phyloP scores from a whole-genome alignment of 164 flowering plant genomes.

The Kingdonia uniflora region DNA sequence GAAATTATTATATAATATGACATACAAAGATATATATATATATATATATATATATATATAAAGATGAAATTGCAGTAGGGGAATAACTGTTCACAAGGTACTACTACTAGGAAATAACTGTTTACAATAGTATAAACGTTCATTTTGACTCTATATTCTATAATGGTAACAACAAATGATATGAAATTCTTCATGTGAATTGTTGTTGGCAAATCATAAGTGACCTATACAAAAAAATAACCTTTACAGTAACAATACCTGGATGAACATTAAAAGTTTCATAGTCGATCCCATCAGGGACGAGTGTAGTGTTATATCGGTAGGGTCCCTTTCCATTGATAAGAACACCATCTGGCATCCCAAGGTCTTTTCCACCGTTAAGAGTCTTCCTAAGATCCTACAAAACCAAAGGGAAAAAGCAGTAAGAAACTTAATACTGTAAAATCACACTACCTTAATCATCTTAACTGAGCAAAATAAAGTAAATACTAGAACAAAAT shows the following conservation, averaged over 20 bases:
- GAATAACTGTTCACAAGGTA: no score
- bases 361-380: conserved; percentile 67
- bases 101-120: no score
- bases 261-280: conserved; percentile 67
- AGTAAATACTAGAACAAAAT: not conserved
- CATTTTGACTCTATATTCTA: no score
- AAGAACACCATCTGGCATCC: conserved; percentile 96
- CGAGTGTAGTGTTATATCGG: conserved; percentile 71
- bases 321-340: conserved; percentile 97
- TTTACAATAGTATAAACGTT: no score
- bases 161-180: no score
- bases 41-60: no score
- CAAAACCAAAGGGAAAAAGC: not conserved
- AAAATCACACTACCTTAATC: not conserved
- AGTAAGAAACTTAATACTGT: not conserved
- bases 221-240: no score
- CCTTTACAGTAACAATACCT: conserved; percentile 32
- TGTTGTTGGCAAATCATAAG: no score
- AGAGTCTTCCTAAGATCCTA: conserved; percentile 74
- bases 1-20: no score
- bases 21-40: no score
- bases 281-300: conserved; percentile 76
- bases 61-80: no score
- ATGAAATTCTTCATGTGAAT: no score
- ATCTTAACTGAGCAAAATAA: not conserved